Percentiles rank a stretch among this genome's conserved stretches.
These are phyloP conservation scores for Salix arbutifolia DNA, from an alignment of 345 rosid genomes.

Conservation along the genomic window DNA sequence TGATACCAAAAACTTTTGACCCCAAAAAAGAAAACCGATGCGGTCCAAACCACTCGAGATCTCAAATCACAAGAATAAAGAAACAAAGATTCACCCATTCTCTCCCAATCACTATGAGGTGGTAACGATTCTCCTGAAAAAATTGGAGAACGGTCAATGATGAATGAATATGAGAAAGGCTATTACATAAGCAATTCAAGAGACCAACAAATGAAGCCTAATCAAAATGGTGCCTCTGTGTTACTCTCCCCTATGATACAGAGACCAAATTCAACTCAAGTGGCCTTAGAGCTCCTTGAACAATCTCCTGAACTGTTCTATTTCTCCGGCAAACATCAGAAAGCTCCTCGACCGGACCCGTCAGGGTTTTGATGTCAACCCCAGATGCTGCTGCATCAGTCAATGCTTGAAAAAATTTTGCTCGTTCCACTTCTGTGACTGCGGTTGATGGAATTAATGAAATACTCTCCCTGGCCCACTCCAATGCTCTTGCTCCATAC, in stretches of 20 bases:
- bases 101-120: slow-evolving; percentile 22
- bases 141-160: slow-evolving; percentile 38
- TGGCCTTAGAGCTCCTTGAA: slow-evolving; percentile 84
- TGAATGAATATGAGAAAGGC: slow-evolving; percentile 20
- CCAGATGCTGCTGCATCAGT: slow-evolving; percentile 78
- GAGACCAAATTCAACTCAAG: slow-evolving; percentile 58
- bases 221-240: slow-evolving; percentile 40
- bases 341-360: slow-evolving; percentile 70
- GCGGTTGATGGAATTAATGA: slow-evolving; percentile 73
- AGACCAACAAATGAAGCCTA: slow-evolving; percentile 28
- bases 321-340: slow-evolving; percentile 94
- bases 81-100: slow-evolving; percentile 28
- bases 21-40: slow-evolving; percentile 36
- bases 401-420: slow-evolving; percentile 64
- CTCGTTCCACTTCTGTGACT: slow-evolving; percentile 64
- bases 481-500: slow-evolving; percentile 55
- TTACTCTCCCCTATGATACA: slow-evolving; percentile 42
- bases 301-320: slow-evolving; percentile 86
- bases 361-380: slow-evolving; percentile 52
- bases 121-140: slow-evolving; percentile 45
- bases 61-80: slow-evolving; percentile 13
- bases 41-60: slow-evolving; percentile 25
- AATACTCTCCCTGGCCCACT: slow-evolving; percentile 72
- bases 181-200: slow-evolving; percentile 21
- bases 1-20: slow-evolving; percentile 28